Base-by-base conservation (phyloP, 2,329 filamentous ascomycete species). In the Aspergillus neotritici region DNA sequence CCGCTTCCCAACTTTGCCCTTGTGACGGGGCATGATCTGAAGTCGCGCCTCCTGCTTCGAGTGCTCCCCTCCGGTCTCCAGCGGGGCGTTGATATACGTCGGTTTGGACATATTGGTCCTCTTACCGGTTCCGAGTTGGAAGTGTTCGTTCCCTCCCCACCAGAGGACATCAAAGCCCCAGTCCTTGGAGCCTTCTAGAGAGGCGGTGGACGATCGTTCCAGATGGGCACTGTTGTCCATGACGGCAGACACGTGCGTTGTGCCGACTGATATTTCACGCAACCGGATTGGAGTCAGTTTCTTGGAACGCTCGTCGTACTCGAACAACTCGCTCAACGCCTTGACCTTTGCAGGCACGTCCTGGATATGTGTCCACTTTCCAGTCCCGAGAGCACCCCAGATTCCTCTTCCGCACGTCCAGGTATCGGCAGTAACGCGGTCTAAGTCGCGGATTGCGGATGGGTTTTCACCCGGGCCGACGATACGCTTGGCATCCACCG, bases 91-190 rank as follows among this genome's bases (percentile, higher is more conserved):
- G 41, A 96, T 88, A 61, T 95, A 91, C 2, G 76, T 75, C 1
- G 93, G 93, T 10, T 77, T 75, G 40, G 80, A 79, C 8, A 86
- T 61, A 60, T 97, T 97, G 58, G 80, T 93, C 49, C 91, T 74
- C 72, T 86, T 94, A 21, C 93, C 90, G 1, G 86, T 96, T 10
- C 93, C 93, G 17, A 98, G 78, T 68, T 98, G 93, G 65, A 86
- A 96, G 62, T 84, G 80, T 69, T 97, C 90, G 58, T 97, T 98
- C 41, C 88, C 88, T 49, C 93, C 93, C 87, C 90, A 98, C 74
- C 87, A 94, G 1, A 97, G 65, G 25, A 90, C 83, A 62, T 97
- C 93, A 4, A 85, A 82, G 37, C 93, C 93, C 80, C 83, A 95
- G 62, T 93, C 90, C n/a, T 54, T 52, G 1, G 83, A 87, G 57